Base-by-base conservation (phyloP, 352 stramenopile genomes). In the Elongisporangium undulatum region DNA sequence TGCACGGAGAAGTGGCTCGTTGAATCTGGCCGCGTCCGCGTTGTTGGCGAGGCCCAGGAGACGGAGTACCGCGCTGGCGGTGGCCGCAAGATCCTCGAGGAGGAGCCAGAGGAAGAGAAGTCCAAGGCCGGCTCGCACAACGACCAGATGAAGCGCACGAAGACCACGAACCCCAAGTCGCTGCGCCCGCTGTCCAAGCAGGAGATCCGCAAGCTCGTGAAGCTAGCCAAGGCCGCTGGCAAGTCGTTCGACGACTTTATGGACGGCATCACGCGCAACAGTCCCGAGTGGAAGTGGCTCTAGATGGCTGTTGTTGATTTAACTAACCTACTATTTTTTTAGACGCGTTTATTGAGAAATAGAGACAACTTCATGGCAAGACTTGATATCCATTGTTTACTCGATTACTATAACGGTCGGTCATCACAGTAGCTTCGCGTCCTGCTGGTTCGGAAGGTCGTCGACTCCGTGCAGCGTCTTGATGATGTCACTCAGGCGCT, bases 1-100 rank as follows among this genome's bases (percentile, higher is more conserved):
- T 90, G 81, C 58, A 88, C 77, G 41, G 81, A 90, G 63, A 87
- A 85, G 66, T 90, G 81, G 81, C 63, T 89, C 26, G 78, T 90
- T 17, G 81, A 89, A 64, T 79, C 65, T n/a, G 81, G 81, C 13
- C 72, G 73, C 17, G 58, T 89, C 38, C 82, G 69, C n/a, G 77
- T 90, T 38, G 77, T 90, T 17, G 81, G 81, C 38, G 81, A 90
- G 58, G 81, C 81, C 7, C 68, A 88, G 60, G 81, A 90, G 70
- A 88, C 75, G 41, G 81, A 87, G 63, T 90, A 88, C 58, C 81
- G 79, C 39, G 72, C 71, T 13, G 79, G 79, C 38, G 79, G 79
- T 53, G 80, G 80, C 49, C 68, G 71, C 49, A 88, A 89, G 67
- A 61, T 88, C 53, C n/a, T 87, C 16, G 76, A 88, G 6, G 81